Base-by-base conservation (phyloP, 2,329 filamentous ascomycete species). In the Penicillium corylophilum region DNA sequence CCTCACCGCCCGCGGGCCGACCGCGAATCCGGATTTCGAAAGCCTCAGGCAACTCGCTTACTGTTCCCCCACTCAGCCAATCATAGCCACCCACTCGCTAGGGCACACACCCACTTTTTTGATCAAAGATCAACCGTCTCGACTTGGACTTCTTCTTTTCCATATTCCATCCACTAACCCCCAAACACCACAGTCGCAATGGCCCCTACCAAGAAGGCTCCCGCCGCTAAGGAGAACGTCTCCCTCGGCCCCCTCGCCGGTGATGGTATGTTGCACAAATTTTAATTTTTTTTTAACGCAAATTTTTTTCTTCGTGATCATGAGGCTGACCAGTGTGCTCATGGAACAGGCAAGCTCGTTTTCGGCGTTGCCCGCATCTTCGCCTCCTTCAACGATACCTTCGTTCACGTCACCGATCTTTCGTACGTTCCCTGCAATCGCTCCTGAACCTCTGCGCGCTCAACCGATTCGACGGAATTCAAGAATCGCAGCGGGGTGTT, bases 341-440 rank as follows among this genome's bases (percentile, higher is more conserved):
- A 55, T 51, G 51, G 39, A 40, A 62, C 65, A 93, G 91, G 91
- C 81, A 90, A 95, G 82, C 89, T 95, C 78, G 91, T 96, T 78
- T 96, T 96, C 78, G 92, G 92, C 78, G 92, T 96, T 81, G 92
- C 92, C 77, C 90, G 92, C 78, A 96, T 96, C 83, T 94, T 96
- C 80, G 92, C 92, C 72, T 95, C 90, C 64, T 91, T 91, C 85
- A 91, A 91, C 81, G 88, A 91, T 73, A 91, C 88, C 76, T 91
- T 91, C 82, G 94, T 99, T 77, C 94, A 99, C 83, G 90, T 99
- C 76, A 99, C 94, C 83, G 94, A 97, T 95, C 90, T 99, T 78
- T 87, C 82, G 88, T 91, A 79, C 76, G 84, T 75, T 40, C n/a
- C 43, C 26, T 26, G 9, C 41, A 22, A 39, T 20, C 36, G 26